Evolutionary conservation across 331 rosid genomes (phyloP).

Genomic region (Cucumis variabilis): DNA sequence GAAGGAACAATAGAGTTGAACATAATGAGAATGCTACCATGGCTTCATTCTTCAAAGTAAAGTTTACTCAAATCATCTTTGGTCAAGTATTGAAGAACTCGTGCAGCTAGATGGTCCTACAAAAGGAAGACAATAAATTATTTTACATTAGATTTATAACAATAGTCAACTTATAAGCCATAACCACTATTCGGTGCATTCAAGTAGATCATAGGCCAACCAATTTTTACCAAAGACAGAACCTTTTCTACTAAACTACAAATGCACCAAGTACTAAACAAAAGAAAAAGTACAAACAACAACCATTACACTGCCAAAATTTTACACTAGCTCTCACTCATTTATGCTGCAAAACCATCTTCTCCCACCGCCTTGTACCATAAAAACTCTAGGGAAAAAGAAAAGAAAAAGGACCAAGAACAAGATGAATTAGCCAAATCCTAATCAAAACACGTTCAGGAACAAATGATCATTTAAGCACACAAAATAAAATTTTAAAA

Average conservation of each 20-base stretch:
- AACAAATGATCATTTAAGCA: slow-evolving; percentile 4
- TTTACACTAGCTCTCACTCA: neutral
- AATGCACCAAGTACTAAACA: neutral
- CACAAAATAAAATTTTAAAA: too few species aligned
- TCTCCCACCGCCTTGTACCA: neutral
- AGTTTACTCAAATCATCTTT: slow-evolving; percentile 91
- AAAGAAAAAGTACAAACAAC: neutral
- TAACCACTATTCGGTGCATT: neutral
- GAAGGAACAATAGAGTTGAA: too few species aligned
- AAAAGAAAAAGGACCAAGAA: neutral
- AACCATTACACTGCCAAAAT: neutral
- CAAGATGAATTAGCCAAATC: neutral
- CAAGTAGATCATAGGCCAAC: neutral
- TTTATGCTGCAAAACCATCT: neutral
- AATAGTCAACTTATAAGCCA: neutral
- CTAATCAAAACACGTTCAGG: too few species aligned
- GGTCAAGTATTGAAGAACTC: slow-evolving; percentile 89
- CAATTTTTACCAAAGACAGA: neutral
- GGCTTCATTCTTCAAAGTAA: slow-evolving; percentile 61
- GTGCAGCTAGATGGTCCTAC: slow-evolving; percentile 98
- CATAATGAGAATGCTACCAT: too few species aligned
- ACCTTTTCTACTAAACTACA: neutral
- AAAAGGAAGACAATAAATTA: slow-evolving; percentile 33
- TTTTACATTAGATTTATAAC: neutral
- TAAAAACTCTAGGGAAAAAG: too few species aligned